phyloP scores from a whole-genome alignment of 164 flowering plant species.

The Vitis cinerea region DNA sequence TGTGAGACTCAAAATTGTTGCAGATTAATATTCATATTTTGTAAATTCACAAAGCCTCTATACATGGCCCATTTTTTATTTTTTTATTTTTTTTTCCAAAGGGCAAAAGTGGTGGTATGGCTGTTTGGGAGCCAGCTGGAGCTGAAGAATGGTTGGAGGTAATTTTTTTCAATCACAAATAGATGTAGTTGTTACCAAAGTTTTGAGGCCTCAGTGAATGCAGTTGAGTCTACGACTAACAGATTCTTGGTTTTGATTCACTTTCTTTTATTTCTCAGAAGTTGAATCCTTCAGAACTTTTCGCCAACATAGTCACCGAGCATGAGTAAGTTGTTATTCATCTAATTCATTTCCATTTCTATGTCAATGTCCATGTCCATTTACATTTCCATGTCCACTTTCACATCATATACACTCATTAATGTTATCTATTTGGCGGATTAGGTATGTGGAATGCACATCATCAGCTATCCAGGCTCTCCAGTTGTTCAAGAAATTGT shows the following conservation, averaged over 20 bases:
- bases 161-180: neutral
- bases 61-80: too few species aligned
- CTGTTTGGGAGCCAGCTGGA: constrained; percentile 48
- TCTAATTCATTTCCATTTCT: too few species aligned
- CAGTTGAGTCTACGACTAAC: neutral
- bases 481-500: too few species aligned
- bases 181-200: neutral
- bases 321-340: constrained; percentile 18
- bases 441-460: constrained; percentile 36
- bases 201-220: neutral
- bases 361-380: too few species aligned
- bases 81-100: neutral
- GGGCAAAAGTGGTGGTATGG: constrained; percentile 37
- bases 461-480: constrained; percentile 4
- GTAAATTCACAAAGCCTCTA: too few species aligned
- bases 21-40: too few species aligned
- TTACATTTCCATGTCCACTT: too few species aligned
- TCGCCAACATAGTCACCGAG: constrained; percentile 33
- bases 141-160: constrained; percentile 43
- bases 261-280: constrained; percentile 11
- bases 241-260: neutral
- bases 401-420: too few species aligned
- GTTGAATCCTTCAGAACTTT: constrained; percentile 39
- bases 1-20: too few species aligned
- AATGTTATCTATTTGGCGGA: too few species aligned